Evolutionary conservation across 2,329 filamentous ascomycete species (phyloP).

Genomic region (Alternaria triticimaculans): DNA sequence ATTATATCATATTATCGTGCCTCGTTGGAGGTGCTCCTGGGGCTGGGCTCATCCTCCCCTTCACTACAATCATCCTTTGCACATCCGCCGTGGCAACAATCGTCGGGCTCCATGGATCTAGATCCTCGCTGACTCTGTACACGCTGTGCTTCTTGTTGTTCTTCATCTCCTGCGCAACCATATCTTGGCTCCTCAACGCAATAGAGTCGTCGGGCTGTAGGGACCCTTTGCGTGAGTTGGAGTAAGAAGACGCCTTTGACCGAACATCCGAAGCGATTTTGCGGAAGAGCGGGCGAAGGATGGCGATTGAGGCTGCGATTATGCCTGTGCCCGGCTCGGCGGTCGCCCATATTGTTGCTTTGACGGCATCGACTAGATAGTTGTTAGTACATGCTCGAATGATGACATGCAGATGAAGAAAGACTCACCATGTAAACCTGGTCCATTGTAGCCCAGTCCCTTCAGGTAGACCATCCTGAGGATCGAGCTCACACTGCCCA

Average conservation of each 20-base stretch:
- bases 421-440: slow-evolving; percentile 15
- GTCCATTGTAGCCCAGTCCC: slow-evolving; percentile 25
- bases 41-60: slow-evolving; percentile 11
- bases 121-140: slow-evolving; percentile 6
- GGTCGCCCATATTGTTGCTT: slow-evolving; percentile 55
- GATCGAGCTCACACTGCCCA: slow-evolving; percentile 41
- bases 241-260: slow-evolving; percentile 20
- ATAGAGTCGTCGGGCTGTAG: slow-evolving; percentile 14
- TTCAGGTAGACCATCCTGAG: slow-evolving; percentile 42
- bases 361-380: slow-evolving; percentile 40
- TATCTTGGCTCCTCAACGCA: slow-evolving; percentile 19
- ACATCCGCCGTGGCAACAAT: slow-evolving; percentile 22
- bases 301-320: slow-evolving; percentile 56
- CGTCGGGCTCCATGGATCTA: slow-evolving; percentile 30
- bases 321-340: slow-evolving; percentile 60
- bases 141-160: slow-evolving; percentile 17
- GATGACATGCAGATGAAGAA: not conserved
- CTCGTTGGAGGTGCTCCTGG: not conserved
- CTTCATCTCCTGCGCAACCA: not conserved
- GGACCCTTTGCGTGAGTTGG: slow-evolving; percentile 14
- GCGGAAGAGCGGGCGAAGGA: slow-evolving; percentile 55
- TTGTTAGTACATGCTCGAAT: slow-evolving; percentile 8
- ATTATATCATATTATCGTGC: not conserved
- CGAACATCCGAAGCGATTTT: slow-evolving; percentile 30
- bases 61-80: slow-evolving; percentile 19